phyloP scores from a whole-genome alignment of 768 basidiomycete genomes.

The Tricholoma sp. region DNA sequence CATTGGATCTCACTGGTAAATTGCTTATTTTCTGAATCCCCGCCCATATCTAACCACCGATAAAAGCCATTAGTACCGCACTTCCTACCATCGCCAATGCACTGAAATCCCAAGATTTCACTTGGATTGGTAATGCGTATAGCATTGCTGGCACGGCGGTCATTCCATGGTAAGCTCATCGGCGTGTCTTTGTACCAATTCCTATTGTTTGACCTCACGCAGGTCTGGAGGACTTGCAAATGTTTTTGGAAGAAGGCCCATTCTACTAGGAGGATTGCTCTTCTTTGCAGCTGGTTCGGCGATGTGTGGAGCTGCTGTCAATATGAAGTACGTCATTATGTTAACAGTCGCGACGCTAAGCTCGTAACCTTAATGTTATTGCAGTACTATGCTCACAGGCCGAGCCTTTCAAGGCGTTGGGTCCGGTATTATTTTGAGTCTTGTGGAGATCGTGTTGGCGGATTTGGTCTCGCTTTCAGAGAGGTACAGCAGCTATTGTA shows the following conservation, averaged over 20 bases:
- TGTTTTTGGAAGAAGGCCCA: constrained; percentile 30
- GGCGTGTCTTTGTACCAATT: neutral
- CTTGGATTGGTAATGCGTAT: neutral
- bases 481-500: constrained; percentile 1
- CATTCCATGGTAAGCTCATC: neutral
- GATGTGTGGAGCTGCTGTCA: constrained; percentile 31
- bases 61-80: neutral
- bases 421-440: constrained; percentile 32
- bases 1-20: neutral
- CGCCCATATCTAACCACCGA: neutral
- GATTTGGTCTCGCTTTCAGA: constrained; percentile 44
- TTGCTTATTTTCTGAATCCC: neutral
- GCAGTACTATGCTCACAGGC: neutral
- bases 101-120: neutral
- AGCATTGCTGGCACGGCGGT: neutral
- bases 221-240: constrained; percentile 21
- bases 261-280: constrained; percentile 22
- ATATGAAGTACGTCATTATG: constrained; percentile 30
- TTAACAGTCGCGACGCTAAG: constrained; percentile 27
- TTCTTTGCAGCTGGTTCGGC: constrained; percentile 34
- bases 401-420: constrained; percentile 36
- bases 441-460: constrained; percentile 36
- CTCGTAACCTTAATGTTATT: neutral
- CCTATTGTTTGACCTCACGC: neutral
- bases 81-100: neutral